Evolutionary conservation across 164 flowering plant species (phyloP).

Genomic region (Saururus chinensis): DNA sequence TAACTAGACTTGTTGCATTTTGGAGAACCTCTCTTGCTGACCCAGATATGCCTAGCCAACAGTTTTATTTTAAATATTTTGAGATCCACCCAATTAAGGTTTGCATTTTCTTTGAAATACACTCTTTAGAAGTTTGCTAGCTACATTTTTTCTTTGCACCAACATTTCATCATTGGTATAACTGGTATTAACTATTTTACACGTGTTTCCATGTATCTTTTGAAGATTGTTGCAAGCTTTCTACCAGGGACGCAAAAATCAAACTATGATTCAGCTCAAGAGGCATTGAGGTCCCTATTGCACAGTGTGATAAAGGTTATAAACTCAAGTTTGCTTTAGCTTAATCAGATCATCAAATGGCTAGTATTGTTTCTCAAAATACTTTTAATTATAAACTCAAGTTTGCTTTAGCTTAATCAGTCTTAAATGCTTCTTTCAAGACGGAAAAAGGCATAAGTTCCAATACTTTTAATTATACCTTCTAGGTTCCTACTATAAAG

Average conservation of each 20-base stretch:
- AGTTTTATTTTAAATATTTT: constrained; percentile 85
- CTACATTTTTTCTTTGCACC: not conserved
- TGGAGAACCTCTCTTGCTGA: constrained; percentile 82
- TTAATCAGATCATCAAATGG: not conserved
- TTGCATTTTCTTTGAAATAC: not conserved
- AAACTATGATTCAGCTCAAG: constrained; percentile 80
- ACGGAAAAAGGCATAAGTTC: not conserved
- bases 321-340: not conserved
- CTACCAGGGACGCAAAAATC: constrained; percentile 70
- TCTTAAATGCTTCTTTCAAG: not conserved
- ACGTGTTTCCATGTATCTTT: not conserved
- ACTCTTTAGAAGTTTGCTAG: not conserved
- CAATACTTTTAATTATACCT: not conserved
- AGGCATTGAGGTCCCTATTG: constrained; percentile 71
- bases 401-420: not conserved
- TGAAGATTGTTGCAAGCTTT: constrained; percentile 73
- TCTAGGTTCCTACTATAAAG: constrained; percentile 68
- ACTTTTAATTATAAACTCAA: not conserved
- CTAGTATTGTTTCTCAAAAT: not conserved
- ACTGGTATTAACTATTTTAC: not conserved
- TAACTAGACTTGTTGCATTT: constrained; percentile 81
- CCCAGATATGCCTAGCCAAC: constrained; percentile 44
- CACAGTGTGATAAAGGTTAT: constrained; percentile 91
- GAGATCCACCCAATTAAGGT: constrained; percentile 98
- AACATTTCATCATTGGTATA: not conserved